A percentile compares a stretch with the other conserved stretches of the same genome.
Conservation (phyloP, 2,329 filamentous ascomycete species). For the Capronia epimyces region DNA sequence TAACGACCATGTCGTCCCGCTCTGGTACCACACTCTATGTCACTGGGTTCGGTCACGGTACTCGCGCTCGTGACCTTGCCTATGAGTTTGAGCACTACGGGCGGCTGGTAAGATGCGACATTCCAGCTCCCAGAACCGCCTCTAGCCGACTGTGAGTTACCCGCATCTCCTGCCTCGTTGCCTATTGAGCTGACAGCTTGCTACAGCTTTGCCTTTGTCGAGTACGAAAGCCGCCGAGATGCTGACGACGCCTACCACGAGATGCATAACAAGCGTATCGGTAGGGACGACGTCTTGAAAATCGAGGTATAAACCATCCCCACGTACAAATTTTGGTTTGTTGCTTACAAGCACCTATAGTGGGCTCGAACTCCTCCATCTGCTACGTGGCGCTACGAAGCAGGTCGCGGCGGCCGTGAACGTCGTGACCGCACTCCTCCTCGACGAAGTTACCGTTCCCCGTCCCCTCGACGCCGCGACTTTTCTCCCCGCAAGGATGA, state of each 20-base stretch:
- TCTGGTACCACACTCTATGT: conserved; percentile 89
- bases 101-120: conserved; percentile 95
- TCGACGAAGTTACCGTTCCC: conserved; percentile 63
- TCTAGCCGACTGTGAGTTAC: conserved; percentile 85
- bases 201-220: conserved; percentile 86
- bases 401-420: conserved; percentile 42
- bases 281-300: conserved; percentile 90
- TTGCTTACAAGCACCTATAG: conserved; percentile 44
- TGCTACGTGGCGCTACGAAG: conserved; percentile 97
- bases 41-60: conserved; percentile 97
- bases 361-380: conserved; percentile 98
- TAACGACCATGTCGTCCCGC: conserved; percentile 45
- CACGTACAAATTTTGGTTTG: neutral
- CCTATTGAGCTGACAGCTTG: conserved; percentile 30
- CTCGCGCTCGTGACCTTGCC: conserved; percentile 95
- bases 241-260: conserved; percentile 98
- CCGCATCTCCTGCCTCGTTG: conserved; percentile 29
- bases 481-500: conserved; percentile 88
- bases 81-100: conserved; percentile 99
- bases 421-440: conserved; percentile 68
- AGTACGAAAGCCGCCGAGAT: conserved; percentile 97
- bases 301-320: conserved; percentile 67
- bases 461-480: conserved; percentile 58
- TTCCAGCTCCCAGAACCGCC: conserved; percentile 89
- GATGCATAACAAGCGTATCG: conserved; percentile 99